A percentile compares a stretch with the other conserved stretches of the same genome.
Conservation (phyloP, 2,329 filamentous ascomycete species). For the Exophiala phaeomuriformis region DNA sequence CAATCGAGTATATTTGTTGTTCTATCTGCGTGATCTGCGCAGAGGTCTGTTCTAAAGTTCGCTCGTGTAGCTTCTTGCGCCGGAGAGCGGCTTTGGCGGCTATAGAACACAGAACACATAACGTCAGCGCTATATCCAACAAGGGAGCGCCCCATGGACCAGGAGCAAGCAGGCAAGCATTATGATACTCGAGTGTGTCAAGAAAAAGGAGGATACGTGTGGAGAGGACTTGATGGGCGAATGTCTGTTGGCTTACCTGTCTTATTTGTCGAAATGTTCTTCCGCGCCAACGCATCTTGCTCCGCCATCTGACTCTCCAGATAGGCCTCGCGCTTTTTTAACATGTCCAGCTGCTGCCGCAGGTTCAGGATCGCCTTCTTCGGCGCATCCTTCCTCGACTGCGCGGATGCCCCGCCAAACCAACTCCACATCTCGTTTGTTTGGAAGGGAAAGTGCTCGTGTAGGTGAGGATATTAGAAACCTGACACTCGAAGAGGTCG, state of each 20-base stretch:
- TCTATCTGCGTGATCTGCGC: conserved; percentile 88
- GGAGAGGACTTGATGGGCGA: not conserved
- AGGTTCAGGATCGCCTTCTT: conserved; percentile 93
- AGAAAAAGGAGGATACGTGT: not conserved
- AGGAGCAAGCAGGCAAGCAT: too few relatives aligned
- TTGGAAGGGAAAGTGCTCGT: not conserved
- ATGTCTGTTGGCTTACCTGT: conserved; percentile 57
- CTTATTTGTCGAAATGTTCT: conserved; percentile 84
- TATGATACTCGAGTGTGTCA: not conserved
- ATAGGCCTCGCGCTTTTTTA: conserved; percentile 92
- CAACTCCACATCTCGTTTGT: conserved; percentile 62
- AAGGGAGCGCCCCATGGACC: not conserved
- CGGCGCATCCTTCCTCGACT: conserved; percentile 84
- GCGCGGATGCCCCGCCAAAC: conserved; percentile 77
- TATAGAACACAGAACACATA: conserved; percentile 36
- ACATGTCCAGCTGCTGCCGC: conserved; percentile 87
- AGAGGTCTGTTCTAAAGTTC: conserved; percentile 81
- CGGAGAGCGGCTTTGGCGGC: conserved; percentile 83
- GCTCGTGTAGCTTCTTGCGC: conserved; percentile 91
- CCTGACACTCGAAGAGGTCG: too few relatives aligned
- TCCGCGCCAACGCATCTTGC: conserved; percentile 79
- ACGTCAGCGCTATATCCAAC: conserved; percentile 8
- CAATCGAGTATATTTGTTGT: conserved; percentile 92
- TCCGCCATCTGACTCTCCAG: conserved; percentile 87
- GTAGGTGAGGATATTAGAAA: not conserved